phyloP scores from a whole-genome alignment of 78 protist genomes.

The Isochrysis galbana region DNA sequence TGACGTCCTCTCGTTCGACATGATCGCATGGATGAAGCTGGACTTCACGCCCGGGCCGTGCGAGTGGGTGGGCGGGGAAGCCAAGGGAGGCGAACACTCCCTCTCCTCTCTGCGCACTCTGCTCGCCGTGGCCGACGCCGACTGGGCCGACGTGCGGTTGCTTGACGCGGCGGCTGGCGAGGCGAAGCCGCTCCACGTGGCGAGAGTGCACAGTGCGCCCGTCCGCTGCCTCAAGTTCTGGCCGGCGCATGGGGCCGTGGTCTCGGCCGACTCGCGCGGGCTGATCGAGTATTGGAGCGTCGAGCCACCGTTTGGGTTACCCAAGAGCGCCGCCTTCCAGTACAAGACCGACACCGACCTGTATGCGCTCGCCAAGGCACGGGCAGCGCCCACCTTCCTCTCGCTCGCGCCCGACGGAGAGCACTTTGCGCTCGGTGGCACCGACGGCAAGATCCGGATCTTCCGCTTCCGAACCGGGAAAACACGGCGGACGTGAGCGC shows the following conservation, averaged over 20 bases:
- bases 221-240: constrained; percentile 49
- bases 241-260: constrained; percentile 10
- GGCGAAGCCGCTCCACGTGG: not conserved
- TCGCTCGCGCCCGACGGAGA: constrained; percentile 70
- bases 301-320: not conserved
- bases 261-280: constrained; percentile 72
- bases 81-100: not conserved
- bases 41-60: constrained; percentile 52
- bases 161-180: not conserved
- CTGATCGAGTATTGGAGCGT: constrained; percentile 77
- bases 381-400: constrained; percentile 62
- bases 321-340: constrained; percentile 32
- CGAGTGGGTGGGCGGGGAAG: not conserved
- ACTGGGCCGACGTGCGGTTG: not conserved
- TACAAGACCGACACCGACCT: constrained; percentile 90
- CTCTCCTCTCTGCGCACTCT: not conserved
- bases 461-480: too few relatives aligned
- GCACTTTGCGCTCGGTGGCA: too few relatives aligned
- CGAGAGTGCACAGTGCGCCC: constrained; percentile 43
- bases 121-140: constrained; percentile 2
- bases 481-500: too few relatives aligned
- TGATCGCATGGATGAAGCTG: constrained; percentile 75
- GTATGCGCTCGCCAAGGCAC: constrained; percentile 67
- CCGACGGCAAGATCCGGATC: too few relatives aligned
- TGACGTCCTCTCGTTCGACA: constrained; percentile 83